Evolutionary conservation across 2,329 filamentous ascomycete genomes (phyloP).

Genomic region (Phoma sp.): DNA sequence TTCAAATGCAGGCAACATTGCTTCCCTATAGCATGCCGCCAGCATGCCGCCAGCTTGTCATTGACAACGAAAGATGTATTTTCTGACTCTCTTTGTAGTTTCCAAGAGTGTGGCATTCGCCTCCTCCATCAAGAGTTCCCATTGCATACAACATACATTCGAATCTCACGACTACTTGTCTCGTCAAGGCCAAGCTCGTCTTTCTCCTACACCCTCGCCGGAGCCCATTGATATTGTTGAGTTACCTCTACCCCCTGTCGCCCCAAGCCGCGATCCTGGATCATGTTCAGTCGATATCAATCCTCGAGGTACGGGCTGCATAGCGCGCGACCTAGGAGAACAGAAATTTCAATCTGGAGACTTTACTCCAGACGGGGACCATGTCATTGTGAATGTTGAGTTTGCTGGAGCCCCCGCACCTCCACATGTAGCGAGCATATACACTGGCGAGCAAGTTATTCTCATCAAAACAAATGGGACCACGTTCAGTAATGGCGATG

Average conservation of each 20-base stretch:
- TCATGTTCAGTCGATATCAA: constrained; percentile 46
- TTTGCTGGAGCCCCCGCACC: constrained; percentile 53
- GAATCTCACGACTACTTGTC: neutral
- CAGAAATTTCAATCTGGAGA: constrained; percentile 33
- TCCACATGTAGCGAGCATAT: constrained; percentile 50
- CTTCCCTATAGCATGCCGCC: no score
- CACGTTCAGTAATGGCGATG: constrained; percentile 52
- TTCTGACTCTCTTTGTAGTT: no score
- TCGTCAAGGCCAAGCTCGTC: neutral
- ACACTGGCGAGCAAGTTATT: constrained; percentile 48
- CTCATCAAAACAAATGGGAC: constrained; percentile 52
- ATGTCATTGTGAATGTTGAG: constrained; percentile 49
- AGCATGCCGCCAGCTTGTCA: no score
- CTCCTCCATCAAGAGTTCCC: no score
- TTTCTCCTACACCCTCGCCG: neutral
- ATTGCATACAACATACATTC: neutral
- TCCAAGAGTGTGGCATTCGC: no score
- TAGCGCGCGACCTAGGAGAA: constrained; percentile 18
- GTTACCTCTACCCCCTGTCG: constrained; percentile 49
- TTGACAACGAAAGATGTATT: no score
- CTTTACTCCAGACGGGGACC: constrained; percentile 54
- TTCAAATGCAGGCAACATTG: no score
- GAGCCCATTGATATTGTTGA: constrained; percentile 38
- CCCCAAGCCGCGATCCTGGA: constrained; percentile 27
- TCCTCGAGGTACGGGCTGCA: constrained; percentile 49